Base-by-base conservation (phyloP, 345 rosid species). In the Salix viminalis region DNA sequence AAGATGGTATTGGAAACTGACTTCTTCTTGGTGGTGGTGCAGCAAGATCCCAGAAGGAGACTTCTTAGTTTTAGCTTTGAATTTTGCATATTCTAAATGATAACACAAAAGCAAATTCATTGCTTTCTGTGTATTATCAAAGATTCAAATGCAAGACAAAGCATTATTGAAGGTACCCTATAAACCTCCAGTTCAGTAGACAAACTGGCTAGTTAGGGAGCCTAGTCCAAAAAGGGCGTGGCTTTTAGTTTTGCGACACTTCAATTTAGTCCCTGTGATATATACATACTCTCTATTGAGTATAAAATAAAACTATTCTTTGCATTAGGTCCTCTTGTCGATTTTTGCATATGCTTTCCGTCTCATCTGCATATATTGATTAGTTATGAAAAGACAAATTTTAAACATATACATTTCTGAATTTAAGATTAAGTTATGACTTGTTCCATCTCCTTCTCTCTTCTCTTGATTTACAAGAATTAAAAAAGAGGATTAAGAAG, bases 1-100 rank as follows among this genome's bases (percentile, higher is more conserved):
- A 28, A 44, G 46, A 66, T 64, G 65, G 76, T 66, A n/a, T 73
- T 28, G 68, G 73, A 28, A n/a, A 73, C 70, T 46, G 73, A 71
- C 66, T 72, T 83, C 11, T 44, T 61, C 62, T 36, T 65, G 48
- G 42, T 61, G 69, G 74, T 30, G 12, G 84, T 84, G 74, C 86
- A 65, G 78, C 77, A 41, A 41, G 44, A 82, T 77, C 86, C 78
- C 79, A 81, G 50, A 76, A 86, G 81, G 76, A 88, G 72, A 75
- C 84, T 72, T 80, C 86, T 77, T 65, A 86, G 84, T n/a, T n/a
- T 23, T 21, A 56, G 28, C 62, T 56, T 56, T 10, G 62, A n/a
- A 10, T n/a, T n/a, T 56, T 56, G 62, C 62, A 56, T 56, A 56
- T 56, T 56, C 10, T 56, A 56, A 56, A 9, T 56, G 62, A 56